Conservation (phyloP, 495 filamentous ascomycete genomes). For the Rostrohypoxylon terebratum region DNA sequence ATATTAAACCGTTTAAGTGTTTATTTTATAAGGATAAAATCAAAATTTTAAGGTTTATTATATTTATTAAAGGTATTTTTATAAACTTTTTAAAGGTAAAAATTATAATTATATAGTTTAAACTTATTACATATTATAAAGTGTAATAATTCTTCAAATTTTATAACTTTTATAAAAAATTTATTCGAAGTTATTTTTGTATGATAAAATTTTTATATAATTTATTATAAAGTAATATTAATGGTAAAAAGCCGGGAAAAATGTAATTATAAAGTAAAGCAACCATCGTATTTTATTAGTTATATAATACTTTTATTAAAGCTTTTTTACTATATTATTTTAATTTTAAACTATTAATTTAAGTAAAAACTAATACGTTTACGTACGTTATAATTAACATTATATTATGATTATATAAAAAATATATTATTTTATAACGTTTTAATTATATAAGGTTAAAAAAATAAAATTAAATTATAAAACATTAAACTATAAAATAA, state of each 20-base stretch:
- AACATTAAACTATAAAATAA: neutral
- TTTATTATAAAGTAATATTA: neutral
- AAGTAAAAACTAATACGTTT: neutral
- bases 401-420: neutral
- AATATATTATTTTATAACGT: neutral
- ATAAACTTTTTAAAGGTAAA: neutral
- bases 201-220: neutral
- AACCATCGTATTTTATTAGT: neutral
- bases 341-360: neutral
- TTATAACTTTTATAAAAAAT: neutral
- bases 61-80: neutral
- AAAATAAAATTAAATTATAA: neutral
- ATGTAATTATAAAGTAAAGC: neutral
- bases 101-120: neutral
- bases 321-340: neutral
- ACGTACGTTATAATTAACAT: neutral
- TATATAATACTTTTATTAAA: neutral
- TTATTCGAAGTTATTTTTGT: neutral
- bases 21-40: neutral
- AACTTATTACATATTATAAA: neutral
- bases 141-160: neutral
- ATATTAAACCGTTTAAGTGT: neutral
- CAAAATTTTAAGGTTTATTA: neutral
- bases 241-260: neutral
- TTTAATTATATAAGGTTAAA: neutral